Percentiles rank a stretch among this genome's conserved stretches.
Conservation (phyloP, 805 yeast species). For the Metschnikowia shivogae region DNA sequence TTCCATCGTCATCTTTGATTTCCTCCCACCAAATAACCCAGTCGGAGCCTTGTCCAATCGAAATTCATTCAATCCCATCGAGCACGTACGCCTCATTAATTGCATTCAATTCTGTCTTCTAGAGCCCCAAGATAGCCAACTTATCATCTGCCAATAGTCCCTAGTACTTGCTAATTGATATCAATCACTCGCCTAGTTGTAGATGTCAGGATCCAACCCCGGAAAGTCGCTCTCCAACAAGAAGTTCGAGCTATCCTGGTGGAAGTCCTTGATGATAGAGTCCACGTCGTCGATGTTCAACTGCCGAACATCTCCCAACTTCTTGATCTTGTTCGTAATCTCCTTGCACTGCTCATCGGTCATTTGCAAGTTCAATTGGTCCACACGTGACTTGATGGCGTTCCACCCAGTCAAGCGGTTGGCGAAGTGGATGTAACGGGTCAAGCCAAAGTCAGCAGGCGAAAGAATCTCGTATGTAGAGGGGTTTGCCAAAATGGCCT, state of each 20-base stretch:
- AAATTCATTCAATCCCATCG: too few relatives aligned
- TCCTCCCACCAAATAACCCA: too few relatives aligned
- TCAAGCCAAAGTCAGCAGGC: conserved; percentile 92
- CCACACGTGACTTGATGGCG: conserved; percentile 97
- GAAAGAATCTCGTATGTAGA: conserved; percentile 96
- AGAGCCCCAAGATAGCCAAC: too few relatives aligned
- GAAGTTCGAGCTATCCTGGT: conserved; percentile 67
- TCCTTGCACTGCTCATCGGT: conserved; percentile 94
- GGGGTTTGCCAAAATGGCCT: conserved; percentile 97
- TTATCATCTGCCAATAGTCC: too few relatives aligned
- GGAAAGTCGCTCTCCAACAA: conserved; percentile 13
- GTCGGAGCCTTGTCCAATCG: too few relatives aligned
- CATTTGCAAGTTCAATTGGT: conserved; percentile 84
- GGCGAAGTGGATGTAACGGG: conserved; percentile 96
- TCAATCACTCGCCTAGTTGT: background rate
- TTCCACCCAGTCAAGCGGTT: conserved; percentile 99
- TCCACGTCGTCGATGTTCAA: conserved; percentile 96
- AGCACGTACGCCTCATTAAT: too few relatives aligned
- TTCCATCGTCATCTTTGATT: too few relatives aligned
- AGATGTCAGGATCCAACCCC: conserved; percentile 2
- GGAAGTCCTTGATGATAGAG: conserved; percentile 91
- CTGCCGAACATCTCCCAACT: conserved; percentile 91
- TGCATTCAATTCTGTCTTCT: too few relatives aligned
- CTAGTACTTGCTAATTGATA: background rate
- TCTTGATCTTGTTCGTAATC: conserved; percentile 88